Conservation (phyloP, 1,284 basidiomycete species). For the Cryptococcus sp. region DNA sequence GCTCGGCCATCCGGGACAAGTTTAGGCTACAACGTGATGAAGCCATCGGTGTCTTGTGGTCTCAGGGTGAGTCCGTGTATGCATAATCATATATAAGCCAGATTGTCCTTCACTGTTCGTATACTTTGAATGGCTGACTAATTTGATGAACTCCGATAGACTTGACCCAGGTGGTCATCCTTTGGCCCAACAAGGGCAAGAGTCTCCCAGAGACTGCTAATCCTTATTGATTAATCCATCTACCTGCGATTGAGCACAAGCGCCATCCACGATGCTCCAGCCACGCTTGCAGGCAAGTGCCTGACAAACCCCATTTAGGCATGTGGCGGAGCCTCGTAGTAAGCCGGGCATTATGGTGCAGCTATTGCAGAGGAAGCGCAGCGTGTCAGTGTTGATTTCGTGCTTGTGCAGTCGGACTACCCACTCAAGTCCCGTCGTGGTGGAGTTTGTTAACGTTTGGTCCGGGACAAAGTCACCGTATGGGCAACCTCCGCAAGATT, state of each 20-base stretch:
- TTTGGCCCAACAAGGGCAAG: too few species aligned
- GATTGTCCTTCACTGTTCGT: too few species aligned
- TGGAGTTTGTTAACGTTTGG: not conserved
- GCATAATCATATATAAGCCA: too few species aligned
- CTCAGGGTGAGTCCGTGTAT: too few species aligned
- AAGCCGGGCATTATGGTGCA: conserved; percentile 15
- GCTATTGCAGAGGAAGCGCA: not conserved
- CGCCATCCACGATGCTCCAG: conserved; percentile 12
- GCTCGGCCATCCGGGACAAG: too few species aligned
- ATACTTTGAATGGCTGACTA: too few species aligned
- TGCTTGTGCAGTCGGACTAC: not conserved
- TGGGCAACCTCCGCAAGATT: conserved; percentile 19
- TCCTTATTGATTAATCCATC: not conserved
- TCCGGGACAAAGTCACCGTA: conserved; percentile 13
- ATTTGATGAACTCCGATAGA: too few species aligned
- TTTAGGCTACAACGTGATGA: too few species aligned
- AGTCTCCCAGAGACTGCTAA: too few species aligned
- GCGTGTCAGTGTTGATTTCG: not conserved
- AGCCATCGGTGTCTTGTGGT: too few species aligned
- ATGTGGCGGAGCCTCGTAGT: conserved; percentile 13
- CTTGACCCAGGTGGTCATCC: too few species aligned
- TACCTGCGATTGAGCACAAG: conserved; percentile 1
- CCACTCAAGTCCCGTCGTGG: conserved; percentile 15
- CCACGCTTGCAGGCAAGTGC: conserved; percentile 17
- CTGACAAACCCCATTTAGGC: conserved; percentile 9